Evolutionary conservation across 768 basidiomycete species (phyloP).

Genomic region (Cystofilobasidium capitatum): DNA sequence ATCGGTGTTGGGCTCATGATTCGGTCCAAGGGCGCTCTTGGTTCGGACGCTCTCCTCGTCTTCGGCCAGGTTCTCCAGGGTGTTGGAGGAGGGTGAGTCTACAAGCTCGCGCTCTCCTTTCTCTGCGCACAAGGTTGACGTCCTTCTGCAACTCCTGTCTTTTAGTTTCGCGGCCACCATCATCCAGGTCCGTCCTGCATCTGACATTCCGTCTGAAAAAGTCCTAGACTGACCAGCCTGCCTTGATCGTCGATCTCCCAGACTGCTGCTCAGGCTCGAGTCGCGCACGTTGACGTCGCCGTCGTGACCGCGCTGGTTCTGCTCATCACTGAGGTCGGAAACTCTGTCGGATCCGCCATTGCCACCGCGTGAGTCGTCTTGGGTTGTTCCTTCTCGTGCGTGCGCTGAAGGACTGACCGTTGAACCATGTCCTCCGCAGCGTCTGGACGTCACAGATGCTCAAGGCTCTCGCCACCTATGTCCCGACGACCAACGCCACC

Average conservation of each 20-base stretch:
- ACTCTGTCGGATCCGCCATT: constrained; percentile 38
- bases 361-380: constrained; percentile 12
- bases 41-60: constrained; percentile 44
- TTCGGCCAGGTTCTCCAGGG: constrained; percentile 64
- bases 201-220: too few species aligned
- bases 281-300: constrained; percentile 56
- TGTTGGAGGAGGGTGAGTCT: constrained; percentile 63
- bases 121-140: too few species aligned
- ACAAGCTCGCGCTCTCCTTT: too few species aligned
- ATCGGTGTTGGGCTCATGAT: constrained; percentile 58
- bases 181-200: too few species aligned
- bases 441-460: constrained; percentile 65
- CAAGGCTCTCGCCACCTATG: constrained; percentile 47
- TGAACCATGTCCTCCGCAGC: too few species aligned
- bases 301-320: constrained; percentile 59
- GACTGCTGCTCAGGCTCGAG: constrained; percentile 57
- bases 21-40: constrained; percentile 55
- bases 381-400: too few species aligned
- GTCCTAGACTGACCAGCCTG: too few species aligned
- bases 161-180: constrained; percentile 55
- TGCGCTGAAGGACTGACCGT: too few species aligned
- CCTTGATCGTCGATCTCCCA: too few species aligned
- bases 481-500: constrained; percentile 44
- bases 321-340: constrained; percentile 49
- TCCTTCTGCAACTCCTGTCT: too few species aligned